Evolutionary conservation across 106 monocot genomes (phyloP).

Genomic region (Posidonia australis): DNA sequence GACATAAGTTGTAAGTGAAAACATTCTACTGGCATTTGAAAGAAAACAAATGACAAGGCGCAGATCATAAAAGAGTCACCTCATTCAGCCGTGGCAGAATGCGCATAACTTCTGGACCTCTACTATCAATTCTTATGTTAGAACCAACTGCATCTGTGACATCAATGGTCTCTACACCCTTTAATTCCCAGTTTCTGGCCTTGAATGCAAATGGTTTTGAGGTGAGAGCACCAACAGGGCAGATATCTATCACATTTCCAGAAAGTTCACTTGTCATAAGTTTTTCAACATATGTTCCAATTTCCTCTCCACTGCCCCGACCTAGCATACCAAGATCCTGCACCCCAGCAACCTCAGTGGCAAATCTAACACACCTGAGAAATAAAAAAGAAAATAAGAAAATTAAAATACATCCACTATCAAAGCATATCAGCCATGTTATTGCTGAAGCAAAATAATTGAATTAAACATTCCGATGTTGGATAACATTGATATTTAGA

Average conservation of each 20-base stretch:
- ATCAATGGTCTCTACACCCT: constrained; percentile 97
- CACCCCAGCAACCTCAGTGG: constrained; percentile 93
- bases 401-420: too few relatives aligned
- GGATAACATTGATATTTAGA: too few relatives aligned
- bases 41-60: not conserved
- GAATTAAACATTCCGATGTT: too few relatives aligned
- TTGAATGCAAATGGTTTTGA: constrained; percentile 99
- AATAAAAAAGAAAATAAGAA: not conserved
- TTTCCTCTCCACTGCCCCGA: constrained; percentile 99
- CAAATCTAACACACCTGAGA: constrained; percentile 91
- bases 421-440: too few relatives aligned
- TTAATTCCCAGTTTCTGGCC: constrained; percentile 96
- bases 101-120: constrained; percentile 99
- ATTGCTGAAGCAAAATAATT: too few relatives aligned
- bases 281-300: constrained; percentile 99
- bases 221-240: constrained; percentile 97
- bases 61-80: constrained; percentile 26
- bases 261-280: constrained; percentile 99
- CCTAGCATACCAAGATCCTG: constrained; percentile 98
- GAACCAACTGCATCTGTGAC: constrained; percentile 98
- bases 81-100: constrained; percentile 93
- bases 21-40: not conserved
- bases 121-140: constrained; percentile 94
- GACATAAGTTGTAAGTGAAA: too few relatives aligned
- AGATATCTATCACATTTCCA: constrained; percentile 98